Percentiles rank a stretch among this genome's conserved stretches.
Conservation (phyloP, 805 yeast species). For the Starmerella bombicola region DNA sequence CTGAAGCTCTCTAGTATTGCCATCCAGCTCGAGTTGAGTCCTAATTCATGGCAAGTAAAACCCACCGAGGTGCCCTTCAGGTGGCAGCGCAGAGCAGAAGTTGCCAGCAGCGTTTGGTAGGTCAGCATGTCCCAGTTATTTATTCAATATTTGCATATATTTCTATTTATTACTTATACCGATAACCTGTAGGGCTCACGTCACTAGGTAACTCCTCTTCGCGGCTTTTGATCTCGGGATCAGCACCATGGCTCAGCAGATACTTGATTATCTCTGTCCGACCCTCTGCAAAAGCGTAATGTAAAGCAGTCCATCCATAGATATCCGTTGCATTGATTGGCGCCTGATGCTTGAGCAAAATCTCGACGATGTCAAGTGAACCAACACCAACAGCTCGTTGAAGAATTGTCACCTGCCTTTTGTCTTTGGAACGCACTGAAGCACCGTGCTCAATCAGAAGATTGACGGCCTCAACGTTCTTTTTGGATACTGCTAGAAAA, state of each 20-base stretch:
- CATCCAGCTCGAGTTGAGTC: constrained; percentile 22
- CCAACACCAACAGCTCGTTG: constrained; percentile 82
- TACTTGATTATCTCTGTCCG: constrained; percentile 60
- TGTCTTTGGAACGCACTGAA: constrained; percentile 54
- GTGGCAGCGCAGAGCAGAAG: neutral
- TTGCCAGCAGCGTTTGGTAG: neutral
- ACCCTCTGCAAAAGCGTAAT: constrained; percentile 86
- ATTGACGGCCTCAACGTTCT: constrained; percentile 42
- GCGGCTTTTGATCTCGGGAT: constrained; percentile 33
- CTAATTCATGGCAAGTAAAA: neutral
- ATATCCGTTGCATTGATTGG: constrained; percentile 58
- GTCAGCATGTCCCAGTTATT: constrained; percentile 1
- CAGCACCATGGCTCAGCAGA: constrained; percentile 58
- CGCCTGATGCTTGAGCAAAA: constrained; percentile 43
- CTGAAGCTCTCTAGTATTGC: neutral
- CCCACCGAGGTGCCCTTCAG: neutral
- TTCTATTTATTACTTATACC: neutral
- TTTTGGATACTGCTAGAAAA: constrained; percentile 66
- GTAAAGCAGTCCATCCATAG: constrained; percentile 72
- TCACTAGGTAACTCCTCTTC: constrained; percentile 46
- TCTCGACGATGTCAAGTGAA: constrained; percentile 41
- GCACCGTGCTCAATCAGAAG: constrained; percentile 48
- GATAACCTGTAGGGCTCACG: constrained; percentile 33
- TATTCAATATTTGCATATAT: constrained; percentile 1
- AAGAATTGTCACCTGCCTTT: constrained; percentile 50